These are phyloP conservation scores for Forsythia suspensa DNA, from an alignment of 257 asterid species.

Conservation along the genomic window DNA sequence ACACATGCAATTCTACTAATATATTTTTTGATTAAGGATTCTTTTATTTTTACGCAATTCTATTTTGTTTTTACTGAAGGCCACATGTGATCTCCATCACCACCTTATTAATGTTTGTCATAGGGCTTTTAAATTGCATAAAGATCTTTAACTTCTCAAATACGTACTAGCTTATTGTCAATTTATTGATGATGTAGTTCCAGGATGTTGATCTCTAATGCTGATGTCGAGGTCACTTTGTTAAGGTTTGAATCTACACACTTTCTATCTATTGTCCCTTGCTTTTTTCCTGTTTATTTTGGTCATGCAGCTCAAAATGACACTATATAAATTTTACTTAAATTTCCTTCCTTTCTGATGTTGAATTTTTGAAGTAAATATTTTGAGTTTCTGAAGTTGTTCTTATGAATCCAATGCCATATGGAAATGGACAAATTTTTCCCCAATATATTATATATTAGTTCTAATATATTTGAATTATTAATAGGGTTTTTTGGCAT, in stretches of 20 bases:
- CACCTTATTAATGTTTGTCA: neutral
- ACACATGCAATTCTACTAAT: neutral
- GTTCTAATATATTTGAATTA: neutral
- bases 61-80: neutral
- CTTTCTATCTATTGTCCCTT: slow-evolving; percentile 3
- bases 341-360: neutral
- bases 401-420: neutral
- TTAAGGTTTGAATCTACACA: slow-evolving; percentile 46
- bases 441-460: neutral
- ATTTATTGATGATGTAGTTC: slow-evolving; percentile 45
- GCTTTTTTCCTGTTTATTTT: neutral
- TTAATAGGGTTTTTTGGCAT: slow-evolving; percentile 1
- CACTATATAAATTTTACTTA: neutral
- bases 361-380: neutral
- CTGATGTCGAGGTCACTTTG: slow-evolving; percentile 43
- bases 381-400: neutral
- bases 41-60: neutral
- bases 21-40: neutral
- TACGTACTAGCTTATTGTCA: slow-evolving; percentile 25
- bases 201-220: slow-evolving; percentile 46
- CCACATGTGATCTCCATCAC: neutral
- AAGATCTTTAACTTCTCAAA: slow-evolving; percentile 11
- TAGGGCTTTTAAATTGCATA: neutral
- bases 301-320: neutral
- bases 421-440: neutral